Percentiles rank a stretch among this genome's conserved stretches.
Evolutionary conservation across 2,329 filamentous ascomycete genomes (phyloP).

Genomic region (Monilinia vaccinii-corymbosi): DNA sequence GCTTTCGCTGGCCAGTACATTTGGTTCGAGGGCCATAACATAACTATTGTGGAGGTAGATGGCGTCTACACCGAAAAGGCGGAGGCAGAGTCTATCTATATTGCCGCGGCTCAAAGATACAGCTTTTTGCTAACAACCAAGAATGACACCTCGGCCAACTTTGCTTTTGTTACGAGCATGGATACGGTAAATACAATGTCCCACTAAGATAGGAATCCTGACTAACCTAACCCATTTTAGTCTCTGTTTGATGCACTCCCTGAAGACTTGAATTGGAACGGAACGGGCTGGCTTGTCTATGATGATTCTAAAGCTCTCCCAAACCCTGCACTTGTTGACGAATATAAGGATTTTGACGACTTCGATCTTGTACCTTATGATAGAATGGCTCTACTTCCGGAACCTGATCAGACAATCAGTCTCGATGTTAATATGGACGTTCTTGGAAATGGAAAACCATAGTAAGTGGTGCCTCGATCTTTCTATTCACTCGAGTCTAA

Average conservation of each 20-base stretch:
- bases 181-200: constrained; percentile 36
- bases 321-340: constrained; percentile 45
- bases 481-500: not conserved
- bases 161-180: constrained; percentile 60
- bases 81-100: constrained; percentile 54
- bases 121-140: constrained; percentile 55
- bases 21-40: constrained; percentile 58
- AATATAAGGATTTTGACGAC: constrained; percentile 65
- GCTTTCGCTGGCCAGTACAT: constrained; percentile 61
- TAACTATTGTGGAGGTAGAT: constrained; percentile 65
- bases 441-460: constrained; percentile 57
- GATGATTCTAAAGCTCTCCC: constrained; percentile 39
- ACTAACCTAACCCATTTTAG: constrained; percentile 31
- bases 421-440: constrained; percentile 59
- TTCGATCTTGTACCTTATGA: constrained; percentile 62
- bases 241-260: constrained; percentile 58
- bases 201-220: not conserved
- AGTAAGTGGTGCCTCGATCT: constrained; percentile 35
- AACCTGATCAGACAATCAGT: constrained; percentile 54
- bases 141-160: constrained; percentile 53
- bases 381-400: constrained; percentile 46
- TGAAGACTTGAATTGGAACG: constrained; percentile 56
- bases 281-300: constrained; percentile 57
- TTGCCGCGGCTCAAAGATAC: constrained; percentile 59
- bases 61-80: constrained; percentile 54